A percentile compares a stretch with the other conserved stretches of the same genome.
Evolutionary conservation across 2,329 filamentous ascomycete species (phyloP).

Genomic region (Stachybotrys echinatus): DNA sequence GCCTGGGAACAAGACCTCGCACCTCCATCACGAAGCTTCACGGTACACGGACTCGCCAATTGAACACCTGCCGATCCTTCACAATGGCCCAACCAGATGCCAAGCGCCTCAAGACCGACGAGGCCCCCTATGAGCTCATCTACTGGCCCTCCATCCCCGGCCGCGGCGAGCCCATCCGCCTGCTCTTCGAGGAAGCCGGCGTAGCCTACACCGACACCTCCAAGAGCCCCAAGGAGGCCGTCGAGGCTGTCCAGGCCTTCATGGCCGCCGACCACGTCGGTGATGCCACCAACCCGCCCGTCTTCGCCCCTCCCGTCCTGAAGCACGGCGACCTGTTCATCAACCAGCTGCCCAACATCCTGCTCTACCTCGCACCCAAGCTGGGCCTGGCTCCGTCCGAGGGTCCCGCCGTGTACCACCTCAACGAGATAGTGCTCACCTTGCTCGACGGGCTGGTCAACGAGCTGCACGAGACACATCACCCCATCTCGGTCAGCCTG

Average conservation of each 20-base stretch:
- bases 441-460: constrained; percentile 65
- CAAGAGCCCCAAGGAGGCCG: constrained; percentile 38
- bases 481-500: constrained; percentile 53
- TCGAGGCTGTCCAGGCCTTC: constrained; percentile 41
- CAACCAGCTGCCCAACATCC: constrained; percentile 67
- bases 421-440: constrained; percentile 62
- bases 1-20: no score
- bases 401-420: constrained; percentile 42
- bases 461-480: constrained; percentile 72
- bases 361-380: constrained; percentile 61
- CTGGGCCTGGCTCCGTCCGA: constrained; percentile 48
- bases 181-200: constrained; percentile 64
- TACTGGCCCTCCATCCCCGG: constrained; percentile 71
- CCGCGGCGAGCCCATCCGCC: constrained; percentile 68
- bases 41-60: neutral
- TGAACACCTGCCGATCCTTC: neutral
- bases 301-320: constrained; percentile 63
- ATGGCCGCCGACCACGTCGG: constrained; percentile 40
- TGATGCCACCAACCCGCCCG: constrained; percentile 56
- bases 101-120: constrained; percentile 30
- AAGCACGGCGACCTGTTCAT: constrained; percentile 57
- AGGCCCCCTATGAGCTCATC: constrained; percentile 55
- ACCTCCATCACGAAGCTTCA: neutral
- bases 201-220: constrained; percentile 57
- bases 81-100: constrained; percentile 15